Evolutionary conservation across 257 asterid species (phyloP), one percentile per base, ranked within the genome.

Genomic region (Verbena officinalis): DNA sequence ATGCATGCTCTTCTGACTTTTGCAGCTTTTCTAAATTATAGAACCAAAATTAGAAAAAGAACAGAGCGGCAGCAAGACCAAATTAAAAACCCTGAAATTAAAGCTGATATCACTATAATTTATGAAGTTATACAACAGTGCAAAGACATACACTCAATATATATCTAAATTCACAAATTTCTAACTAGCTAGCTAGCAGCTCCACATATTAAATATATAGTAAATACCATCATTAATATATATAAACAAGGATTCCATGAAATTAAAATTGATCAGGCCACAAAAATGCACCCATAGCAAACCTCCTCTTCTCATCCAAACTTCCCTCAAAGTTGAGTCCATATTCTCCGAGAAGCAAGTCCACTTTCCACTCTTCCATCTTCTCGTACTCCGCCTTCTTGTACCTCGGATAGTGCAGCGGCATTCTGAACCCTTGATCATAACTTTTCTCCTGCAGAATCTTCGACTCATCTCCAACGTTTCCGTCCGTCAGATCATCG

Each of bases 261-360:
- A 39, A 48, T 61, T 84, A 79, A 48, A 39, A 48, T 61, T 84
- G 82, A 77, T 81, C 49, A 7, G 86, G 84, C 88, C 91, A 82
- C 27, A 79, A 17, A 72, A 84, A 84, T 0, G 83, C 77, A 7
- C 91, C 89, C 73, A 82, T 84, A 7, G 81, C 86, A 42, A 82
- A 84, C 7, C 24, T 67, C 74, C 75, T 80, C 78, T 77, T 80
- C 54, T 82, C 84, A 2, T 81, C 84, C 68, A 81, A 60, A 20
- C 36, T 34, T 0, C 86, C 91, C 1, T 38, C 30, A 20, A 55
- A 50, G 7, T n/a, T 1, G 0, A 82, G 68, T 2, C 91, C 88
- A 9, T 84, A 84, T 30, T 82, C 68, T 0, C 50, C 67, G 0
- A 82, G 71, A 23, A 84, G 81, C 56, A 51, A 5, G 13, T 84